These are phyloP conservation scores for Alternaria solani DNA, from an alignment of 2,329 filamentous ascomycete genomes.

Conservation along the genomic window DNA sequence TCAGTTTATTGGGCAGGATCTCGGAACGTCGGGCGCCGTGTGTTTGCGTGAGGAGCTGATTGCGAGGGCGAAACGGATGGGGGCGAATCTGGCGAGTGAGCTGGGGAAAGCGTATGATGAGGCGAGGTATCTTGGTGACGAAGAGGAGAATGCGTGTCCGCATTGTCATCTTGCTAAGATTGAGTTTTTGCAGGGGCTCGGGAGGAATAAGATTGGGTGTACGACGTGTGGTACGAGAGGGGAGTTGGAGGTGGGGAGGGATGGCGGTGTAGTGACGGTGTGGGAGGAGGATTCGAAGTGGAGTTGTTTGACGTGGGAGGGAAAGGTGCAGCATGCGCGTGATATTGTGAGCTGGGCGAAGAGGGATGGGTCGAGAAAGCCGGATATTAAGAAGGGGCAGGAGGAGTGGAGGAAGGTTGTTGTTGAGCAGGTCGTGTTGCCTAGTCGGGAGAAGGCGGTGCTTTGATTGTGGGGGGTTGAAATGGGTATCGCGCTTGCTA, in stretches of 20 bases:
- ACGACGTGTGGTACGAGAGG: not conserved
- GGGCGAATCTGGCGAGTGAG: not conserved
- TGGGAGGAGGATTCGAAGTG: not conserved
- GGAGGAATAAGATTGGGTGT: not conserved
- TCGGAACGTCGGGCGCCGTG: not conserved
- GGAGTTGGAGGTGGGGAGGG: not conserved
- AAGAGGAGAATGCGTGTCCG: not conserved
- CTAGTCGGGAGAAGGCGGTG: not conserved
- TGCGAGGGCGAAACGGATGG: not conserved
- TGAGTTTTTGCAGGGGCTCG: not conserved
- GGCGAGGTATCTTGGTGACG: not conserved
- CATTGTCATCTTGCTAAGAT: not conserved
- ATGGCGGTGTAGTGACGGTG: not conserved
- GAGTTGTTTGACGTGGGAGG: not conserved
- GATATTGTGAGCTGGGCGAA: not conserved
- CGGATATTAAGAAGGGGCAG: not conserved
- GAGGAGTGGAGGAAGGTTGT: not conserved
- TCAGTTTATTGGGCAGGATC: not conserved
- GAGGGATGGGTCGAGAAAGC: not conserved
- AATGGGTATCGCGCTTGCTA: too few species aligned
- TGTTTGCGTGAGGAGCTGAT: not conserved
- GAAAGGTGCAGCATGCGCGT: not conserved
- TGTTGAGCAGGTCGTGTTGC: not conserved
- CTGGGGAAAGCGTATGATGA: not conserved
- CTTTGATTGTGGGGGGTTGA: not conserved